Base-by-base conservation (phyloP, 2,329 filamentous ascomycete species). In the Monosporascus sp. region DNA sequence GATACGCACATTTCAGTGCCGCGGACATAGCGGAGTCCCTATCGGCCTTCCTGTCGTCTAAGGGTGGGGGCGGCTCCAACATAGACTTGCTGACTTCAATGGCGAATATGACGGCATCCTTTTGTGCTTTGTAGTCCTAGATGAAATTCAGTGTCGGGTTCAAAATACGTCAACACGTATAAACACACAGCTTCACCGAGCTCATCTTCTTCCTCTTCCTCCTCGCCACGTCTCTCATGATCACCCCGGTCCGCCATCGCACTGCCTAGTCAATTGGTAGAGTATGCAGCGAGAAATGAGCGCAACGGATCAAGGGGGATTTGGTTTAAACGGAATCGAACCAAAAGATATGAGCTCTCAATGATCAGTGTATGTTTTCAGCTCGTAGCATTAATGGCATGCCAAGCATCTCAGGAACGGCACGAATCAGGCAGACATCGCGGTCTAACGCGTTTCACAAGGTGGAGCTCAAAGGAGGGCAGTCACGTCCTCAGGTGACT, bases 51-150 rank as follows among this genome's bases (percentile, higher is more conserved):
- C 89, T 96, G 49, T 85, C 81, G 55, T 82, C 78, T 6, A 79
- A 79, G 3, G 78, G 73, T 3, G 83, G 80, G 22, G 89, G 89
- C 43, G 75, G 75, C 60, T 75, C 75, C 57, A 97, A 75, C 93
- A 97, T 99, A 0, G 90, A 91, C 38, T 83, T 73, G 76, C 89
- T 97, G 66, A 97, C 80, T 63, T 97, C 88, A 63, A 99, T 96
- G 15, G 91, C 93, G 68, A 99, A 93, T 24, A 99, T 79, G n/a
- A 97, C 82, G n/a, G 94, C 94, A 84, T 99, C 94, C 74, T 96
- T 97, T 67, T 92, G 87, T 1, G 87, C 81, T 74, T 92, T 95
- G 76, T 94, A 99, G 70, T 84, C 86, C 90, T 93, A 24, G 20
- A 27, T 11, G 48, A 54, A 20, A 48, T 47, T 63, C 39, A 58